Conservation (phyloP, 208 protist genomes). For the Crithidia mellificae region DNA sequence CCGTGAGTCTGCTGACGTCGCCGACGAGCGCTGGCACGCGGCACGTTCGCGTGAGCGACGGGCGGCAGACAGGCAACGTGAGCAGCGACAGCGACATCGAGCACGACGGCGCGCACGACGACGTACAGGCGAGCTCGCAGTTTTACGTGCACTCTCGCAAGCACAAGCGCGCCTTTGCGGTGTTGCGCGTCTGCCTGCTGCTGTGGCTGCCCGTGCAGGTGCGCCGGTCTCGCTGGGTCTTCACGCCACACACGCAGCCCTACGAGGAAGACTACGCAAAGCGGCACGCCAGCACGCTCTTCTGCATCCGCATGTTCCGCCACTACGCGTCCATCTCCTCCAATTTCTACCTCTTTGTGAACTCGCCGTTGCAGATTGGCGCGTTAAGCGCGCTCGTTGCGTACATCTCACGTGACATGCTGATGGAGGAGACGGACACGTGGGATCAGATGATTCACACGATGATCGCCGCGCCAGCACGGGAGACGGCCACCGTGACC, state of each 20-base stretch:
- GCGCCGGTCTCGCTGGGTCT: slow-evolving; percentile 44
- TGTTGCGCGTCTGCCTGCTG: slow-evolving; percentile 56
- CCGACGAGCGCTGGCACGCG: slow-evolving; percentile 3
- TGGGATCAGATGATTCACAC: slow-evolving; percentile 40
- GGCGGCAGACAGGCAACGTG: neutral
- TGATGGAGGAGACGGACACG: slow-evolving; percentile 27
- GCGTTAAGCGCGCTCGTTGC: slow-evolving; percentile 44
- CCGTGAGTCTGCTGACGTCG: neutral
- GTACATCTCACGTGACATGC: slow-evolving; percentile 44
- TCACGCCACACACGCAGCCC: slow-evolving; percentile 19
- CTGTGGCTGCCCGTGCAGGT: slow-evolving; percentile 50
- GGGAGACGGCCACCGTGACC: neutral
- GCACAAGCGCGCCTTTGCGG: slow-evolving; percentile 51
- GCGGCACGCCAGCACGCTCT: slow-evolving; percentile 48
- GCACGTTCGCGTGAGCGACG: neutral
- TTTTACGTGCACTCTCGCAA: slow-evolving; percentile 27
- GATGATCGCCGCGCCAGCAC: slow-evolving; percentile 27
- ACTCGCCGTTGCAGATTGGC: slow-evolving; percentile 66
- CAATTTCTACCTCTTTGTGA: slow-evolving; percentile 59
- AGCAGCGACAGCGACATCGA: slow-evolving; percentile 10
- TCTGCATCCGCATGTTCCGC: slow-evolving; percentile 53
- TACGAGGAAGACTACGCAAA: slow-evolving; percentile 22
- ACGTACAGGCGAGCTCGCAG: slow-evolving; percentile 2
- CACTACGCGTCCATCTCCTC: slow-evolving; percentile 41
- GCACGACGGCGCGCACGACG: neutral